These are phyloP conservation scores for Xerocomus brunneocitrinus DNA, from an alignment of 768 basidiomycete genomes.

Conservation along the genomic window DNA sequence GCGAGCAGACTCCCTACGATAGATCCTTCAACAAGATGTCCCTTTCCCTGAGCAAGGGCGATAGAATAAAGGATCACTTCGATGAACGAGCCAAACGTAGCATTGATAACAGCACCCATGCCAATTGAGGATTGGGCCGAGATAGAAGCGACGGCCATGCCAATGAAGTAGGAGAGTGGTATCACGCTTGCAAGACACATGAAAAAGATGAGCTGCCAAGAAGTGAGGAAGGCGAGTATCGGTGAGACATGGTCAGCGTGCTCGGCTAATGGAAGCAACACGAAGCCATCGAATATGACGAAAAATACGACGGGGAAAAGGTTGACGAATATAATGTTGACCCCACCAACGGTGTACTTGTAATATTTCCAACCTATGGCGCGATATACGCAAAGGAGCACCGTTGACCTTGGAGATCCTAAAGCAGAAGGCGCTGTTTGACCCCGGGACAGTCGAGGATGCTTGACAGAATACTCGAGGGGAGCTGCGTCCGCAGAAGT, in stretches of 20 bases:
- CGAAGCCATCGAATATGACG: slow-evolving; percentile 89
- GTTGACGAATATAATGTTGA: slow-evolving; percentile 98
- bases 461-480: slow-evolving; percentile 58
- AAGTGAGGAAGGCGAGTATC: slow-evolving; percentile 64
- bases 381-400: slow-evolving; percentile 91
- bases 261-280: slow-evolving; percentile 72
- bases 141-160: slow-evolving; percentile 98
- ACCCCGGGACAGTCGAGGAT: slow-evolving; percentile 74
- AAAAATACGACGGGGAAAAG: slow-evolving; percentile 91
- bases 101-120: slow-evolving; percentile 99
- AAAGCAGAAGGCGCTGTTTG: slow-evolving; percentile 75
- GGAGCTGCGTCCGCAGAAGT: slow-evolving; percentile 26
- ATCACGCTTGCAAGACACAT: slow-evolving; percentile 87
- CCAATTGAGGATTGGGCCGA: slow-evolving; percentile 98
- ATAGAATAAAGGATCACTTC: slow-evolving; percentile 93
- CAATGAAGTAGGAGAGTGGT: slow-evolving; percentile 97
- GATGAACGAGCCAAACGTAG: slow-evolving; percentile 97
- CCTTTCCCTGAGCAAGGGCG: slow-evolving; percentile 86
- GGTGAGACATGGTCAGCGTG: slow-evolving; percentile 56
- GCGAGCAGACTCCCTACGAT: slow-evolving; percentile 94
- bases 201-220: slow-evolving; percentile 76
- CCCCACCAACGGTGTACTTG: slow-evolving; percentile 98
- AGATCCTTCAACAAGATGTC: slow-evolving; percentile 92
- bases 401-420: slow-evolving; percentile 77
- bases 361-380: slow-evolving; percentile 90